Conservation (phyloP, 1,284 basidiomycete species). For the Anthracocystis setariae region DNA sequence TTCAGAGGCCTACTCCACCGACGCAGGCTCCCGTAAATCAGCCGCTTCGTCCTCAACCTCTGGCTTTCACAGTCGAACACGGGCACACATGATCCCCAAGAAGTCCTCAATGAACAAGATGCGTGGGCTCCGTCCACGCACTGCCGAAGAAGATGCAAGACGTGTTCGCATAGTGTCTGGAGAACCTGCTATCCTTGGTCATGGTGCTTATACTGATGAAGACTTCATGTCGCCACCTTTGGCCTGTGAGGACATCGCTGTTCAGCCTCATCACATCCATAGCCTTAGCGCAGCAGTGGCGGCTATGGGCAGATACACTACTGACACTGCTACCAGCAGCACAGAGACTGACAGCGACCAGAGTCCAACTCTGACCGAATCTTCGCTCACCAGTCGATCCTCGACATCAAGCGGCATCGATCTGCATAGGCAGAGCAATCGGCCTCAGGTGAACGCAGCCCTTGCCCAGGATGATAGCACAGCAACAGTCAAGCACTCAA, state of each 20-base stretch:
- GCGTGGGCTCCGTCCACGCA: constrained; percentile 31
- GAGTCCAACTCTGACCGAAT: constrained; percentile 41
- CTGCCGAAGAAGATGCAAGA: constrained; percentile 33
- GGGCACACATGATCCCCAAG: constrained; percentile 40
- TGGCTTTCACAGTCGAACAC: constrained; percentile 34
- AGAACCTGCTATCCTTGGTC: constrained; percentile 47
- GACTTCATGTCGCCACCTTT: constrained; percentile 38
- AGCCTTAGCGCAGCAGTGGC: constrained; percentile 49
- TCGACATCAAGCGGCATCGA: constrained; percentile 15
- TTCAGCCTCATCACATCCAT: constrained; percentile 38
- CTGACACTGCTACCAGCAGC: constrained; percentile 34
- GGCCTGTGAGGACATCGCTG: constrained; percentile 14
- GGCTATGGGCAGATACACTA: constrained; percentile 28
- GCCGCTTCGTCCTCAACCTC: constrained; percentile 21
- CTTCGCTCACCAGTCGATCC: constrained; percentile 28
- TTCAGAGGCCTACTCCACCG: constrained; percentile 32
- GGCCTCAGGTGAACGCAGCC: constrained; percentile 22
- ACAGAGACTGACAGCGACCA: constrained; percentile 36
- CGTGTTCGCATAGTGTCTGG: constrained; percentile 59
- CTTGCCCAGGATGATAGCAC: background rate
- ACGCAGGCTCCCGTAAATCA: constrained; percentile 18
- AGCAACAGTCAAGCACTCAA: background rate
- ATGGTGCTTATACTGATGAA: constrained; percentile 46
- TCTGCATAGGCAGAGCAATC: constrained; percentile 38
- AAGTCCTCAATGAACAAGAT: constrained; percentile 45